Percentiles rank a stretch among this genome's conserved stretches.
Conservation (phyloP, 1,139 yeast species). For the Suhomyces coccinellae region DNA sequence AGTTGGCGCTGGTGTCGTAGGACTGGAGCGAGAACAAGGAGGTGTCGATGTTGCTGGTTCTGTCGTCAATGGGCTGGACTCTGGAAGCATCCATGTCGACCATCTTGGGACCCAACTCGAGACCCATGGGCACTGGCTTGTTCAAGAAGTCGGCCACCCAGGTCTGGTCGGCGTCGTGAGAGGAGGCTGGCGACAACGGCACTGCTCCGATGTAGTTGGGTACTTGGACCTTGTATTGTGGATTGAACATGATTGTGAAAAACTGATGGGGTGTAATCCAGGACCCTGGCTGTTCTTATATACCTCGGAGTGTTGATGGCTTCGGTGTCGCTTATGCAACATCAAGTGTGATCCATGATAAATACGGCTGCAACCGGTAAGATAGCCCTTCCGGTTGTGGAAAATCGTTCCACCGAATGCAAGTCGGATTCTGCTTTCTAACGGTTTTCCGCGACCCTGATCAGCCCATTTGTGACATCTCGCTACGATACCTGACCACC, state of each 20-base stretch:
- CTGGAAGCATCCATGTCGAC: neutral
- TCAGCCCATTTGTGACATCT: constrained; percentile 5
- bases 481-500: constrained; percentile 1
- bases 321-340: neutral
- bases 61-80: too few relatives aligned
- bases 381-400: neutral
- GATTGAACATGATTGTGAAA: constrained; percentile 1
- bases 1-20: constrained; percentile 6
- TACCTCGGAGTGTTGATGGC: neutral
- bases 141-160: constrained; percentile 23
- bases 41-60: neutral
- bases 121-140: neutral
- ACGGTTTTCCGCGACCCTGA: constrained; percentile 4
- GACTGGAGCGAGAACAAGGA: neutral
- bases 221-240: neutral
- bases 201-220: constrained; percentile 10
- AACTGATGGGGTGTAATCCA: neutral
- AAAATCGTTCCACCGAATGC: constrained; percentile 4
- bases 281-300: neutral
- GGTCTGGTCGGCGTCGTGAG: constrained; percentile 14
- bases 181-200: constrained; percentile 20
- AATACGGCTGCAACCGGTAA: constrained; percentile 8
- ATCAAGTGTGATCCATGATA: neutral
- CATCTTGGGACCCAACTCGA: neutral
- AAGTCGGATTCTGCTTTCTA: neutral